Percentiles rank a stretch among this genome's conserved stretches.
Evolutionary conservation across 129 eudicot species (phyloP).

Genomic region (Glebionis coronaria): DNA sequence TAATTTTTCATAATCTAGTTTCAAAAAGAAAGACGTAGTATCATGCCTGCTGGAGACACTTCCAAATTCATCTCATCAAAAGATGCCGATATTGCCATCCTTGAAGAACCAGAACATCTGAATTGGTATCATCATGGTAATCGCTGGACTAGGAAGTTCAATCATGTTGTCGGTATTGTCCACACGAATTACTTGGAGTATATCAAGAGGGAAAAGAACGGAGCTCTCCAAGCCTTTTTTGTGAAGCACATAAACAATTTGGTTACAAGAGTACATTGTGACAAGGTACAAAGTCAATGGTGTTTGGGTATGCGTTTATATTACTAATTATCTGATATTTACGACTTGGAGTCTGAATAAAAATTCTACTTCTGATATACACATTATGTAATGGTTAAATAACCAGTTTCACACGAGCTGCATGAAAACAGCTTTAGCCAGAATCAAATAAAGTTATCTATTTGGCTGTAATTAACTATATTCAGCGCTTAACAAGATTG

Average conservation of each 20-base stretch:
- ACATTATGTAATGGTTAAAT: no score
- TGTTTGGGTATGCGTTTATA: no score
- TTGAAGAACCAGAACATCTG: constrained; percentile 96
- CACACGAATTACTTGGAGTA: constrained; percentile 97
- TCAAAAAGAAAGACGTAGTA: constrained; percentile 84
- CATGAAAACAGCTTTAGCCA: no score
- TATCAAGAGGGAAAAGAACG: constrained; percentile 89
- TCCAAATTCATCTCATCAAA: constrained; percentile 76
- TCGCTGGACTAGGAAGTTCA: constrained; percentile 95
- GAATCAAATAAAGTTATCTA: no score
- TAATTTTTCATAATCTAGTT: constrained; percentile 43
- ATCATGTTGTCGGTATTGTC: constrained; percentile 96
- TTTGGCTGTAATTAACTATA: no score
- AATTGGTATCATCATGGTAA: constrained; percentile 98
- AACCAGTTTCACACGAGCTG: no score
- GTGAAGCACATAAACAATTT: constrained; percentile 86
- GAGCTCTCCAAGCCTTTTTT: constrained; percentile 87
- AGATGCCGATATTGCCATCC: constrained; percentile 92
- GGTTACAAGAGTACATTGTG: constrained; percentile 80
- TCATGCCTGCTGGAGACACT: constrained; percentile 95
- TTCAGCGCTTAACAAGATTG: no score
- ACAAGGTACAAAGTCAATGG: constrained; percentile 52
- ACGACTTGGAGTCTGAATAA: no score
- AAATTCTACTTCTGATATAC: no score
- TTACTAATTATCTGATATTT: no score